phyloP scores from a whole-genome alignment of 345 rosid species.

The Hypericum perforatum region DNA sequence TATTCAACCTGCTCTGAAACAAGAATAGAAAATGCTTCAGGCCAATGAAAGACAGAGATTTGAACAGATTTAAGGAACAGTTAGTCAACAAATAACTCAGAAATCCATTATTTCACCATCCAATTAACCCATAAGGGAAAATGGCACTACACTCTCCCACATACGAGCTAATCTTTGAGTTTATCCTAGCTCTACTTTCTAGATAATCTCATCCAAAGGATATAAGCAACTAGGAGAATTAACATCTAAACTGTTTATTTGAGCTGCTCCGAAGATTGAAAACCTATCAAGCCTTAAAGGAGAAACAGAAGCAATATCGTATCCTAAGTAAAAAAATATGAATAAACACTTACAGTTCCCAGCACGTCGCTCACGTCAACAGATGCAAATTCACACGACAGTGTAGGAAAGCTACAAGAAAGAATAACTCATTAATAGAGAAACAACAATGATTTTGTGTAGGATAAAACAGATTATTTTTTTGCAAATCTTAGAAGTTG shows the following conservation, averaged over 20 bases:
- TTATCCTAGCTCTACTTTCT: too few relatives aligned
- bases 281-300: too few relatives aligned
- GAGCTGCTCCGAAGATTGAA: too few relatives aligned
- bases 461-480: too few relatives aligned
- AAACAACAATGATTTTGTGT: not conserved
- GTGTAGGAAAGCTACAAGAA: constrained; percentile 76
- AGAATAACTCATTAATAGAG: constrained; percentile 17
- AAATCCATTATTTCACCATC: not conserved
- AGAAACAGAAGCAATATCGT: too few relatives aligned
- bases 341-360: constrained; percentile 86
- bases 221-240: too few relatives aligned
- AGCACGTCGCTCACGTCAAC: constrained; percentile 87
- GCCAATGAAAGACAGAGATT: constrained; percentile 1
- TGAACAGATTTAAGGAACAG: not conserved
- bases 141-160: too few relatives aligned
- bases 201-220: too few relatives aligned
- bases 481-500: too few relatives aligned
- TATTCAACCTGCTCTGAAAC: constrained; percentile 94
- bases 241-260: too few relatives aligned
- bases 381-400: constrained; percentile 96
- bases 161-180: too few relatives aligned
- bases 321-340: not conserved
- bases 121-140: too few relatives aligned
- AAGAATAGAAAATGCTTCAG: constrained; percentile 23
- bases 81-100: not conserved